Base-by-base conservation (phyloP, 257 asterid species). In the Capsicum chinense region DNA sequence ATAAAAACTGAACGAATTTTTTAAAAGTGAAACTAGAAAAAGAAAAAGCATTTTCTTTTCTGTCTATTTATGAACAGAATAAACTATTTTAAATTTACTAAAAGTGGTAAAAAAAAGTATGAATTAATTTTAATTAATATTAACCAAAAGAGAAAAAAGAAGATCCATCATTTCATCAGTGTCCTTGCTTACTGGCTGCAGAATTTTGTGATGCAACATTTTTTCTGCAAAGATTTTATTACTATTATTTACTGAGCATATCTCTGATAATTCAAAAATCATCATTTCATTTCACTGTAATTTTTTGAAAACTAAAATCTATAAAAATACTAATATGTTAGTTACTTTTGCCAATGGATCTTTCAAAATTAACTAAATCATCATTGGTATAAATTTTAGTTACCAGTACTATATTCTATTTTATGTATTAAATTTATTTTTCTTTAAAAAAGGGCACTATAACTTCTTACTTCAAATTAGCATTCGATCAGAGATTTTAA, bases 141-240 rank as follows among this genome's bases (percentile, higher is more conserved):
- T 39, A 39, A 39, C 44, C 17, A 3, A 50, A 56, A 26, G 33
- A 26, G 15, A 35, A 57, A 76, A 78, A 78, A 78, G 50, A 26
- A 21, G 63, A 78, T 78, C 81, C 50, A 78, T 78, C 63, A 13
- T 54, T 50, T 54, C 81, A 76, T 44, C 48, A 44, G 14, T 76
- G 63, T 52, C 63, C 64, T 26, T 26, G 0, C 70, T 63, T 63
- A 42, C 70, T 39, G 3, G 13, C 64, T 76, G 64, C 48, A 54
- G 81, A 26, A 76, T 76, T 52, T 76, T 50, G 81, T 76, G 81
- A 76, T 76, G 81, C 81, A 76, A 76, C 60, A 52, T 50, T 76
- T 21, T 44, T 52, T 21, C 63, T 76, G 63, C 39, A 16, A 76
- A 52, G 81, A 50, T 76, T 50, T 74, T 74, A 11, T 74, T 74